Evolutionary conservation across 2,329 filamentous ascomycete species (phyloP), one percentile per base, ranked within the genome.

Genomic region (Escovopsis sp.): DNA sequence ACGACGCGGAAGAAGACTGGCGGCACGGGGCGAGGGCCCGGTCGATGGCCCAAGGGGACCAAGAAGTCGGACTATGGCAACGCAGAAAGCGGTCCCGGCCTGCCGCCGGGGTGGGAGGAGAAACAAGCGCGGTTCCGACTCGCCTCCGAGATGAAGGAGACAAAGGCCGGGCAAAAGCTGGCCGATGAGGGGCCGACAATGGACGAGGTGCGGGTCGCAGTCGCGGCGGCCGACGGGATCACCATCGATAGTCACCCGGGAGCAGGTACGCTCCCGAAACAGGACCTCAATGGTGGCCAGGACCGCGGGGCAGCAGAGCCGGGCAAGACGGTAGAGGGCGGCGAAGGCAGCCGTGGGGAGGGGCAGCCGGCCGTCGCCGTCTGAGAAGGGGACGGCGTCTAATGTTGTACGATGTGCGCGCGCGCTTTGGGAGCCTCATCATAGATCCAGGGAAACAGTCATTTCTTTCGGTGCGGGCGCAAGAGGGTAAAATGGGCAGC

Each of bases 51-150:
- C 1, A 81, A 80, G 54, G 77, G 77, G 5, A 80, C 76, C 0
- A 81, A 79, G 58, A 81, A 81, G 56, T 72, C 72, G 34, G 77
- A 81, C 52, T 81, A 81, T 44, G 76, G 76, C 0, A 80, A 80
- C 47, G 77, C 77, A 1, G 73, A 75, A 32, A 80, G 76, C 50
- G 77, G 76, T 1, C 77, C 77, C 3, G 77, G 77, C 2, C 59
- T 80, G 15, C 76, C 77, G 1, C 77, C 77, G 3, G 67, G 66
- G 0, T 77, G 74, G 74, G 53, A 52, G 15, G 62, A 65, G 39
- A 60, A 48, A 42, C 52, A 53, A 41, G 39, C 28, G 15, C 33
- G 33, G 11, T 26, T 33, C 12, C n/a, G 28, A 11, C 39, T 34
- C 4, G 23, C 33, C 34, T 11, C 10, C 11, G 44, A 30, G 6